Conservation (phyloP, 805 yeast species). For the Candida tallmaniae region DNA sequence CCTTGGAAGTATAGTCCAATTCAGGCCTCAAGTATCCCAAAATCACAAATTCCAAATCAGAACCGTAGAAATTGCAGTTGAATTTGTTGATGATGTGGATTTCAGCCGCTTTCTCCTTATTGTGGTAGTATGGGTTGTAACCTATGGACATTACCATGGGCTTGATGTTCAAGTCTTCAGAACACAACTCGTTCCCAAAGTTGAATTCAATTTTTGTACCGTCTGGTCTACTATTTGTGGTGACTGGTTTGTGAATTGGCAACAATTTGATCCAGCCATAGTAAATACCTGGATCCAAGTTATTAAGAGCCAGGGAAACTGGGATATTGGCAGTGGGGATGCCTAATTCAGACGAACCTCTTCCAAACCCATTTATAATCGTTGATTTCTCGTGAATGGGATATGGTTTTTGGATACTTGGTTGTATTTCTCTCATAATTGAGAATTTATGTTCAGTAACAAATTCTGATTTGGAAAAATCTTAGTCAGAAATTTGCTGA, state of each 20-base stretch:
- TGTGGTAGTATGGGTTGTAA: conserved; percentile 88
- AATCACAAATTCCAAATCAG: conserved; percentile 59
- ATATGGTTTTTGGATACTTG: conserved; percentile 47
- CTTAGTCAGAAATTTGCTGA: too few species aligned
- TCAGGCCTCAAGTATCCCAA: conserved; percentile 93
- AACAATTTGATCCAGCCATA: conserved; percentile 64
- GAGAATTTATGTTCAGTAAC: too few species aligned
- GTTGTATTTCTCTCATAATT: conserved; percentile 1
- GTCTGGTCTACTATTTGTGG: conserved; percentile 4
- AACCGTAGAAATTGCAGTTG: conserved; percentile 72
- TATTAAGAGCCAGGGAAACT: conserved; percentile 41
- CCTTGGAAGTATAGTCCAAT: conserved; percentile 74
- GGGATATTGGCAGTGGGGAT: conserved; percentile 94
- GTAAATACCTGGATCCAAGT: conserved; percentile 75
- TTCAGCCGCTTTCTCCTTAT: conserved; percentile 78
- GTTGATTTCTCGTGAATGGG: conserved; percentile 41
- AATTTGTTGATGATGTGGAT: conserved; percentile 81
- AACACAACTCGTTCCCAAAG: conserved; percentile 50
- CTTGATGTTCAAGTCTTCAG: conserved; percentile 41
- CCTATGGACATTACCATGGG: conserved; percentile 97
- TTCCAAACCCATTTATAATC: conserved; percentile 82
- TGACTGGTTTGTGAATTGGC: conserved; percentile 14
- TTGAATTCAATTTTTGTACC: conserved; percentile 43
- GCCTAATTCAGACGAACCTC: conserved; percentile 92
- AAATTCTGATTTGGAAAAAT: too few species aligned